phyloP scores from a whole-genome alignment of 192 early-diverging fungal species.

The Coemansia aciculifera region DNA sequence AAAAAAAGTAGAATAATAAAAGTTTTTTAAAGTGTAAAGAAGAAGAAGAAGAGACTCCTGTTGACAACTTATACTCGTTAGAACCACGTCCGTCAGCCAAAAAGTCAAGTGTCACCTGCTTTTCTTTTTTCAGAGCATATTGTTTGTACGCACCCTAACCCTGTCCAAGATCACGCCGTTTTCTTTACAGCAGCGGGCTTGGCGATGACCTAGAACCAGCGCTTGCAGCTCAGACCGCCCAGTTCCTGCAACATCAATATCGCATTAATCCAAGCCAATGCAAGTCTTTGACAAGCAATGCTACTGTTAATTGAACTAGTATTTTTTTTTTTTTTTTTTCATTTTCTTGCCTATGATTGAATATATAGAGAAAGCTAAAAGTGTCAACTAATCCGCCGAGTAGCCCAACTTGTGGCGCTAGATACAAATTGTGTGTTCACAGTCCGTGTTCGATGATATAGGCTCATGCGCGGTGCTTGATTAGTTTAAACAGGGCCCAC shows the following conservation, averaged over 20 bases:
- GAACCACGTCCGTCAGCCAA: background rate
- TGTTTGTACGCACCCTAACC: conserved; percentile 5
- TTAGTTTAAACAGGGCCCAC: background rate
- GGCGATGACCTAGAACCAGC: background rate
- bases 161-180: background rate
- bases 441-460: background rate
- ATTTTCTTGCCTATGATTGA: no score
- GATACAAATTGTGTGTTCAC: no score
- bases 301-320: background rate
- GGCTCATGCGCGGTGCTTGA: background rate
- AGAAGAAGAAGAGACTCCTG: background rate
- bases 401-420: no score
- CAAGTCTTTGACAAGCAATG: background rate
- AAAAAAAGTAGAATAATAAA: background rate
- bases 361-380: no score
- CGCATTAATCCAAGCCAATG: background rate
- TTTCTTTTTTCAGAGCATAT: background rate
- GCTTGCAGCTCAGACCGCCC: background rate
- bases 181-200: background rate
- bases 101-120: conserved; percentile 8
- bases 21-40: background rate
- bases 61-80: background rate
- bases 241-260: background rate
- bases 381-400: no score
- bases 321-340: no score